A percentile compares a stretch with the other conserved stretches of the same genome.
Evolutionary conservation across 148 eudicot genomes (phyloP).

Genomic region (Chenopodium album): DNA sequence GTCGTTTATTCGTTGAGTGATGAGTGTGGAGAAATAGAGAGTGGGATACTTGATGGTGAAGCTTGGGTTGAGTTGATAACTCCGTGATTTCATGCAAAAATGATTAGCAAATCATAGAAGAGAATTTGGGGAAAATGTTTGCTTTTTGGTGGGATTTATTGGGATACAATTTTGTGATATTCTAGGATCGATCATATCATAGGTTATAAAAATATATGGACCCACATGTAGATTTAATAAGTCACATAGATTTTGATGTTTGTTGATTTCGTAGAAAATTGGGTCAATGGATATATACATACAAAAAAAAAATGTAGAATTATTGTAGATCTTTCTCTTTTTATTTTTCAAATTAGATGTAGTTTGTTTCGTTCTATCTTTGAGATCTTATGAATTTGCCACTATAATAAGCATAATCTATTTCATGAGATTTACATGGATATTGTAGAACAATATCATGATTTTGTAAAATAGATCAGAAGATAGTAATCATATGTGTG

Average conservation of each 20-base stretch:
- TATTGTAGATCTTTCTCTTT: too few relatives aligned
- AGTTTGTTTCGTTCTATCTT: too few relatives aligned
- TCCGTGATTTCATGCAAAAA: background rate
- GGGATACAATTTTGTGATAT: background rate
- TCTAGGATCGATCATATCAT: background rate
- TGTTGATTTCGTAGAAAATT: background rate
- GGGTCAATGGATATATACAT: background rate
- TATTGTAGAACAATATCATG: too few relatives aligned
- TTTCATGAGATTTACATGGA: too few relatives aligned
- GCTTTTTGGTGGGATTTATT: background rate
- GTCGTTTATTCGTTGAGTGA: constrained; percentile 34
- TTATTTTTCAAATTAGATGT: too few relatives aligned
- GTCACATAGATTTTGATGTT: background rate
- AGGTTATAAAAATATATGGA: background rate
- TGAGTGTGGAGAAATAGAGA: background rate
- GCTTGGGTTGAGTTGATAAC: constrained; percentile 22
- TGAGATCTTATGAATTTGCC: too few relatives aligned
- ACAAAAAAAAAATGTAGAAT: too few relatives aligned
- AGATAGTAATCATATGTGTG: too few relatives aligned
- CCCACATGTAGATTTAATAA: background rate
- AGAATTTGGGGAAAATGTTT: background rate
- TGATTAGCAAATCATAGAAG: background rate
- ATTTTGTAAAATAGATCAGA: too few relatives aligned
- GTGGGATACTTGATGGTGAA: constrained; percentile 20
- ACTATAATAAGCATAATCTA: too few relatives aligned